Percentiles rank a stretch among this genome's conserved stretches.
phyloP scores from a whole-genome alignment of 768 basidiomycete genomes.

The Lactifluus volemus region DNA sequence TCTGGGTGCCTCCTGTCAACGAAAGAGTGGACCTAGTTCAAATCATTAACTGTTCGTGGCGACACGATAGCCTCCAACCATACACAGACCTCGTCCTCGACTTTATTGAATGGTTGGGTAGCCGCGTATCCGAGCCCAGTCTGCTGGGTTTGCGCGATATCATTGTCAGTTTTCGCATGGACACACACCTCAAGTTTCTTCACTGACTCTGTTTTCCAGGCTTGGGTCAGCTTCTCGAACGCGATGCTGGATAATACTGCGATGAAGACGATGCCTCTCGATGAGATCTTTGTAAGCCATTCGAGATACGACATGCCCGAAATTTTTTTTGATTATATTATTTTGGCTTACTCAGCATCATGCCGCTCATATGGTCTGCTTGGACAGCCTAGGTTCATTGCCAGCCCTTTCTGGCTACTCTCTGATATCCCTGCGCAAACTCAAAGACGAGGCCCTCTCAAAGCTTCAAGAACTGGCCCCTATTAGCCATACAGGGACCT shows the following conservation, averaged over 20 bases:
- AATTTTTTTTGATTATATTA: slow-evolving; percentile 13
- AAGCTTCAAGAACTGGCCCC: slow-evolving; percentile 54
- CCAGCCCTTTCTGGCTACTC: slow-evolving; percentile 66
- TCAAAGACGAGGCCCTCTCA: slow-evolving; percentile 49
- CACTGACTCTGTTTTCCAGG: slow-evolving; percentile 35
- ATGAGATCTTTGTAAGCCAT: slow-evolving; percentile 60
- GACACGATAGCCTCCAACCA: slow-evolving; percentile 37
- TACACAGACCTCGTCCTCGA: slow-evolving; percentile 61
- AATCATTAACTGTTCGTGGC: slow-evolving; percentile 71
- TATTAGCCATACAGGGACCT: slow-evolving; percentile 24
- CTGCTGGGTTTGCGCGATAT: slow-evolving; percentile 80
- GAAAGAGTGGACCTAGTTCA: slow-evolving; percentile 62
- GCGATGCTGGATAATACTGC: slow-evolving; percentile 32
- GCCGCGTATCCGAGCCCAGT: slow-evolving; percentile 49
- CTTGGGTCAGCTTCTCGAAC: slow-evolving; percentile 90
- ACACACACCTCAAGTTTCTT: neutral
- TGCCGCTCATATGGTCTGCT: slow-evolving; percentile 84
- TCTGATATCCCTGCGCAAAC: slow-evolving; percentile 41
- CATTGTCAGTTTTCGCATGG: slow-evolving; percentile 44
- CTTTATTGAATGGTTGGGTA: slow-evolving; percentile 75
- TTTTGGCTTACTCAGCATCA: slow-evolving; percentile 52
- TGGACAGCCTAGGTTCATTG: slow-evolving; percentile 81
- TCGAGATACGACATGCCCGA: neutral
- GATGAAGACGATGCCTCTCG: slow-evolving; percentile 29
- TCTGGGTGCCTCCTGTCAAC: slow-evolving; percentile 90